Base-by-base conservation (phyloP, 2,329 filamentous ascomycete genomes). In the Pseudogymnoascus sp. region DNA sequence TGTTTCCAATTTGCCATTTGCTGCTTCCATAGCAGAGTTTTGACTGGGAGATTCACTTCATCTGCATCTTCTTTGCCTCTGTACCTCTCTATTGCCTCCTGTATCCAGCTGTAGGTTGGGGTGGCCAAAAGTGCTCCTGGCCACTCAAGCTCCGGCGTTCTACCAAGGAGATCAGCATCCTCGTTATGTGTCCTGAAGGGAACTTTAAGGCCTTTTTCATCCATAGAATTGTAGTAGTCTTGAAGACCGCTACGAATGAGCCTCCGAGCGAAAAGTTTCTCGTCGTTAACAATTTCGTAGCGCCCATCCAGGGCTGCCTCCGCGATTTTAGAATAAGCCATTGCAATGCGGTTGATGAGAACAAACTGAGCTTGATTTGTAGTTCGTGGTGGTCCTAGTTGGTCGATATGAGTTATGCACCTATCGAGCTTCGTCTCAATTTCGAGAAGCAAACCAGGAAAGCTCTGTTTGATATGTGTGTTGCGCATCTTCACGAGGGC, bases 91-190 rank as follows among this genome's bases (percentile, higher is more conserved):
- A 62, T 61, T 2, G 60, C 38, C 21, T 57, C 30, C 3, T 57
- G 45, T 33, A 66, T 65, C 63, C 62, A 65, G 5, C 15, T 18
- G 57, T 65, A 66, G 4, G 58, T 61, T 23, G 52, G 39, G n/a
- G 41, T 13, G 34, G 37, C 38, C 37, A 63, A 45, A 1, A 64
- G 33, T 19, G 35, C 59, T 2, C 35, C n/a, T 3, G 35, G 30
- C 63, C 61, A 64, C 9, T 59, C 15, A 1, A 33, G 7, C 2
- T 60, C 59, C 15, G 59, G 26, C 15, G n/a, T 30, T 10, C 10
- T 38, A 55, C 6, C 21, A 39, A 65, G 13, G 6, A 26, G 23
- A n/a, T 60, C 12, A 28, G 59, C 62, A 58, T 64, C 63, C 26
- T 60, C 15, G 15, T 8, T 28, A 18, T 21, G 33, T 21, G 26